A percentile compares a stretch with the other conserved stretches of the same genome.
Conservation (phyloP, 345 rosid species). For the Pugionium cornutum region DNA sequence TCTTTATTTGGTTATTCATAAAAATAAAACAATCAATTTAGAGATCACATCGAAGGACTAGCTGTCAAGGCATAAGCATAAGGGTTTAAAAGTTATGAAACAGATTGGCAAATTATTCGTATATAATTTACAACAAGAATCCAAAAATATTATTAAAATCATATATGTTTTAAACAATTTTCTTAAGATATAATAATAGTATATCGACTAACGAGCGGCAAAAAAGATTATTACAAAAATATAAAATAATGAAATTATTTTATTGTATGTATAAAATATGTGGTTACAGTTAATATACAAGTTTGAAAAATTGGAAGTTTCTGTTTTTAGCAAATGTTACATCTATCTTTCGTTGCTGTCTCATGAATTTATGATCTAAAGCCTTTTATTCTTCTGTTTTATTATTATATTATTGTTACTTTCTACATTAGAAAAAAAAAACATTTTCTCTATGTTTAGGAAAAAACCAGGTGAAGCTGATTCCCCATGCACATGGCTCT, state of each 20-base stretch:
- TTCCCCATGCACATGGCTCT: slow-evolving; percentile 44
- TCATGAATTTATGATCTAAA: slow-evolving; percentile 37
- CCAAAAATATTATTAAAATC: background rate
- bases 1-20: slow-evolving; percentile 22
- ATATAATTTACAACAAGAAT: slow-evolving; percentile 8
- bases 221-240: slow-evolving; percentile 21
- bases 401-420: slow-evolving; percentile 8
- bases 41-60: slow-evolving; percentile 29
- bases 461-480: slow-evolving; percentile 34
- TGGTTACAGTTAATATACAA: background rate
- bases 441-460: slow-evolving; percentile 9
- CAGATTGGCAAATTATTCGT: slow-evolving; percentile 30
- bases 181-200: background rate
- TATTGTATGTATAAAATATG: slow-evolving; percentile 17
- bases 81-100: slow-evolving; percentile 32
- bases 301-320: background rate
- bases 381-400: slow-evolving; percentile 16
- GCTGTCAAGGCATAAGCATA: slow-evolving; percentile 31
- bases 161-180: slow-evolving; percentile 15
- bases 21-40: slow-evolving; percentile 23
- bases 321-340: slow-evolving; percentile 35
- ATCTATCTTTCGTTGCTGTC: slow-evolving; percentile 39
- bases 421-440: slow-evolving; percentile 10
- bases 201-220: slow-evolving; percentile 7
- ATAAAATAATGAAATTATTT: background rate